A percentile compares a stretch with the other conserved stretches of the same genome.
phyloP scores from a whole-genome alignment of 257 asterid genomes.

The Scutellaria barbata region DNA sequence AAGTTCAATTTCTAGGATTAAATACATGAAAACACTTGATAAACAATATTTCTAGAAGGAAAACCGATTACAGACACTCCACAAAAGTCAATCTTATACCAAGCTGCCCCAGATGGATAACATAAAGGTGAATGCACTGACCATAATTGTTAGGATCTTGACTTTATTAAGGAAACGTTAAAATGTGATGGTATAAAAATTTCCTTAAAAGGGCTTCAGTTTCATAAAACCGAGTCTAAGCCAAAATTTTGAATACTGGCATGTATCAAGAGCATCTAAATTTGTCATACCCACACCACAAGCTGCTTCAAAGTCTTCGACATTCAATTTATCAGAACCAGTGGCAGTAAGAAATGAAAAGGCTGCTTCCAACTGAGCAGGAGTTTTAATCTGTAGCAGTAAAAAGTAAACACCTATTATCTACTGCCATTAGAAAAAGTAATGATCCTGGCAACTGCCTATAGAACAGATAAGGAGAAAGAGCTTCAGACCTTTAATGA shows the following conservation, averaged over 20 bases:
- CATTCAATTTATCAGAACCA: constrained; percentile 58
- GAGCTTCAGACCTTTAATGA: constrained; percentile 61
- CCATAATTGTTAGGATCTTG: constrained; percentile 1
- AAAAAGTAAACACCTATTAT: not conserved
- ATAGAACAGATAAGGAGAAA: not conserved
- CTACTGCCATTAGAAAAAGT: not conserved
- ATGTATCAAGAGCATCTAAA: not conserved
- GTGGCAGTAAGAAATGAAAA: constrained; percentile 56
- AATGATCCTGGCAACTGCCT: not conserved
- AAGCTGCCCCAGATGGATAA: constrained; percentile 2
- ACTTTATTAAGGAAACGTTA: constrained; percentile 9
- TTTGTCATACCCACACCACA: constrained; percentile 85
- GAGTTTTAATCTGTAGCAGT: constrained; percentile 60
- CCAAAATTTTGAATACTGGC: not conserved
- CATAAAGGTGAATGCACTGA: not conserved
- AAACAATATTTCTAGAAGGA: not conserved
- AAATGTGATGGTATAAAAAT: not conserved
- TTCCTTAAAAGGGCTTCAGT: not conserved
- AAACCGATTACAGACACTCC: constrained; percentile 16
- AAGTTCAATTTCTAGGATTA: not conserved
- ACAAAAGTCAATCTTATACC: not conserved
- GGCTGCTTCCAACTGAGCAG: constrained; percentile 90
- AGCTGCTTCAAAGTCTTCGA: constrained; percentile 70
- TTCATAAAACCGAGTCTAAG: not conserved
- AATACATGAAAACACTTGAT: not conserved